Evolutionary conservation across 2,329 filamentous ascomycete genomes (phyloP), one percentile per base, ranked within the genome.

Genomic region (Fusarium coicis): DNA sequence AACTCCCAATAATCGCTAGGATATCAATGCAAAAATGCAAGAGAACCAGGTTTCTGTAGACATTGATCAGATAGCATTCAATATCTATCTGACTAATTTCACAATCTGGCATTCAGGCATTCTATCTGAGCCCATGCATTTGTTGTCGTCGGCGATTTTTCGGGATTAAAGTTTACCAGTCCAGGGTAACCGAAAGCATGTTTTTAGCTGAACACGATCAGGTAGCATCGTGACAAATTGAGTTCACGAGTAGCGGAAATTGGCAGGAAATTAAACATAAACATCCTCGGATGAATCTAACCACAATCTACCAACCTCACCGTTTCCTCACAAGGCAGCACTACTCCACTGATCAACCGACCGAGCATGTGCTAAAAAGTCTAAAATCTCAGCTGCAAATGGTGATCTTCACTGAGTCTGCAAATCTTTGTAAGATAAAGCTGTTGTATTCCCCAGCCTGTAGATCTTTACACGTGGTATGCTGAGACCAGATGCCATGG

Each of bases 321-420:
- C 18, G 21, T 36, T 32, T 30, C 36, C 26, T 49, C 26, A 26
- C 59, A 42, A 58, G 39, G 44, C 44, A 52, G 43, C 44, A 52
- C 43, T 39, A 23, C 46, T 42, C 65, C 63, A 68, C 65, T 68
- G 54, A 68, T 61, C 62, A 52, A 34, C 63, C n/a, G 9, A 37
- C 30, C 15, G 18, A n/a, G 4, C 30, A 42, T 44, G 37, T 55
- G 37, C 26, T 23, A 44, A 32, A 19, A 26, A 47, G 15, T 12
- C 32, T 50, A 52, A 36, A 15, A 5, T 19, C n/a, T 10, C 11
- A 50, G 14, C n/a, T 30, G 5, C 10, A 37, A 61, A 67, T 32
- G 8, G 18, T 8, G 40, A 68, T 68, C 46, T 16, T n/a, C 23
- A 26, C 14, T 44, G 34, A 14, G 28, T 3, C 7, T 43, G n/a